Base-by-base conservation (phyloP, 331 rosid species). In the Rhamnella rubrinervis region DNA sequence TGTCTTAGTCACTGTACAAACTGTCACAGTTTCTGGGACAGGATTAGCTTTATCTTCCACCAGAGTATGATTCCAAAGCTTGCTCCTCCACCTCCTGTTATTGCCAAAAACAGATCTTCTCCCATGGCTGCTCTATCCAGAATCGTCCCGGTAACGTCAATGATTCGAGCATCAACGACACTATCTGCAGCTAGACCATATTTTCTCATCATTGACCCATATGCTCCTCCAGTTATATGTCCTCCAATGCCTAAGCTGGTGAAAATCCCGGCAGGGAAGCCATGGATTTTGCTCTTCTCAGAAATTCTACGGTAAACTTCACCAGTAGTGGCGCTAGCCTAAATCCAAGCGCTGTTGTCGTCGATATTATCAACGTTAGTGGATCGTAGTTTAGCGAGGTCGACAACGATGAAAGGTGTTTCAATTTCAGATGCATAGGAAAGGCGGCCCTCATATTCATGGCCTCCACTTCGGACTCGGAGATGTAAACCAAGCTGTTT, bases 41-140 rank as follows among this genome's bases (percentile, higher is more conserved):
- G 77, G 84, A 80, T 86, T 8, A 89, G 79, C 47, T 78, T 81
- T 21, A 89, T 73, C 74, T 89, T 84, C 92, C 92, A 89, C 90
- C 87, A 82, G 10, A 86, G 81, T 50, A 86, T 80, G 38, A 89
- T 59, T 19, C 96, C 96, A 71, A 88, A 91, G 75, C 96, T 93
- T 26, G 72, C 95, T 56, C 98, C 95, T 35, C 88, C 97, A 7
- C 95, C 95, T 17, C 98, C 97, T 81, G 88, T 81, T 49, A 93
- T 84, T 1, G 95, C 98, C 97, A 96, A 93, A 77, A 93, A 93
- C 8, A 84, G 46, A 41, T 90, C 96, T 50, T 93, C 98, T 38
- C 97, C 96, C 97, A 91, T 93, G 12, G 82, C 55, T 66, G 60
- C 47, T 49, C 97, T 79, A 17, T 91, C 84, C 0, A 88, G 88